These are phyloP conservation scores for Teratosphaeria zuluensis DNA, from an alignment of 2,329 filamentous ascomycete genomes.

Conservation along the genomic window DNA sequence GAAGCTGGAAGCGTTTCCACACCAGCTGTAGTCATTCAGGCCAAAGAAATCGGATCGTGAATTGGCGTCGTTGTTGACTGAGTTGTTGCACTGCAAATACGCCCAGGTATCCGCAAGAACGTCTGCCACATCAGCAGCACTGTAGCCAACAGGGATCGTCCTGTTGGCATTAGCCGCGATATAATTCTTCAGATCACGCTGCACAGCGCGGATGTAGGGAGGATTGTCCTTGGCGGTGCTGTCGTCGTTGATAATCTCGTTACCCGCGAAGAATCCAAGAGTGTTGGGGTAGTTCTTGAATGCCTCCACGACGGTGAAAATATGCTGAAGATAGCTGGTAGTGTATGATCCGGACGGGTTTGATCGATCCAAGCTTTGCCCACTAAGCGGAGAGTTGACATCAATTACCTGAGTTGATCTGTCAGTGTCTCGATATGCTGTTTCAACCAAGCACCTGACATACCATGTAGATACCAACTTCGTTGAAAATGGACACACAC, in stretches of 20 bases:
- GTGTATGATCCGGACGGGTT: slow-evolving; percentile 48
- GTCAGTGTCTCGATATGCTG: background rate
- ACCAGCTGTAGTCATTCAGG: slow-evolving; percentile 66
- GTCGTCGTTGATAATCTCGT: slow-evolving; percentile 58
- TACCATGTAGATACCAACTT: slow-evolving; percentile 56
- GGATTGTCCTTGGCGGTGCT: slow-evolving; percentile 42
- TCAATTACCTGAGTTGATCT: slow-evolving; percentile 33
- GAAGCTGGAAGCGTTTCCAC: slow-evolving; percentile 55
- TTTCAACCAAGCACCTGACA: background rate
- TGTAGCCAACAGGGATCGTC: slow-evolving; percentile 57
- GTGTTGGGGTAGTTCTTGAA: slow-evolving; percentile 59
- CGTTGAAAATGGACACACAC: slow-evolving; percentile 56
- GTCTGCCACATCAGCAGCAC: slow-evolving; percentile 63
- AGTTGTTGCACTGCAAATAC: slow-evolving; percentile 58
- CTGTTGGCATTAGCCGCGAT: slow-evolving; percentile 50
- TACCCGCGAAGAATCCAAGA: slow-evolving; percentile 57
- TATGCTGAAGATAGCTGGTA: slow-evolving; percentile 45
- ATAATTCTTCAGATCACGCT: slow-evolving; percentile 60
- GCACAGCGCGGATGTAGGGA: slow-evolving; percentile 51
- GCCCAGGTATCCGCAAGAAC: slow-evolving; percentile 66
- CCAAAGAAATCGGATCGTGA: slow-evolving; percentile 67
- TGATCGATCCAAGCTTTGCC: slow-evolving; percentile 47
- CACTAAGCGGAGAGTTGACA: slow-evolving; percentile 51
- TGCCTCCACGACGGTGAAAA: slow-evolving; percentile 55
- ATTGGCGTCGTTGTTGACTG: slow-evolving; percentile 44